These are phyloP conservation scores for Annona cherimola DNA, from an alignment of 164 flowering plant species.

Conservation along the genomic window DNA sequence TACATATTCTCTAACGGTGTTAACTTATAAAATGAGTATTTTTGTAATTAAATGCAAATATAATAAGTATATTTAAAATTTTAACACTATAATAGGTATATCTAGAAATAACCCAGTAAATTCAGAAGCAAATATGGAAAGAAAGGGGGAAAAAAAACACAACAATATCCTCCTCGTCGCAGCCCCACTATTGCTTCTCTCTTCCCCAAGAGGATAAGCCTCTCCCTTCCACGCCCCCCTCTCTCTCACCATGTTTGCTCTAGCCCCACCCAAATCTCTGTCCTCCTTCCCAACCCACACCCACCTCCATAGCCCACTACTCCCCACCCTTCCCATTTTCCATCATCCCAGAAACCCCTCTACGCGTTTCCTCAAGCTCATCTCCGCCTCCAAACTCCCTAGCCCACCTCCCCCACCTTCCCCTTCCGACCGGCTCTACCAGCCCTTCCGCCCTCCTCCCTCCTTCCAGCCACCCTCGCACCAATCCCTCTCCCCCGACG, in stretches of 20 bases:
- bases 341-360: constrained; percentile 8
- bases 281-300: constrained; percentile 13
- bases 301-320: constrained; percentile 10
- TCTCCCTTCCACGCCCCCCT: neutral
- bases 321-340: constrained; percentile 8
- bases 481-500: constrained; percentile 42
- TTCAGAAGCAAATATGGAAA: too few species aligned
- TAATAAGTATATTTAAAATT: too few species aligned
- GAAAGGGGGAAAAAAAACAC: too few species aligned
- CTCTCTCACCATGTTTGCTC: constrained; percentile 24
- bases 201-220: neutral
- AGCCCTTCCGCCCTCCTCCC: constrained; percentile 80
- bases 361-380: constrained; percentile 18
- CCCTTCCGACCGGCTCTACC: constrained; percentile 41
- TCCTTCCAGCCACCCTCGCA: constrained; percentile 54
- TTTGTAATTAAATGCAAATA: too few species aligned
- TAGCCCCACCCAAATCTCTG: constrained; percentile 18
- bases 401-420: constrained; percentile 14
- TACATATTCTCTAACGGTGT: too few species aligned
- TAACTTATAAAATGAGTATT: too few species aligned
- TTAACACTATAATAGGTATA: too few species aligned
- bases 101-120: too few species aligned
- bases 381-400: constrained; percentile 26
- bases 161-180: too few species aligned
- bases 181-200: neutral